A percentile compares a stretch with the other conserved stretches of the same genome.
Conservation (phyloP, 2,329 filamentous ascomycete genomes). For the Talaromyces albobiverticillius region DNA sequence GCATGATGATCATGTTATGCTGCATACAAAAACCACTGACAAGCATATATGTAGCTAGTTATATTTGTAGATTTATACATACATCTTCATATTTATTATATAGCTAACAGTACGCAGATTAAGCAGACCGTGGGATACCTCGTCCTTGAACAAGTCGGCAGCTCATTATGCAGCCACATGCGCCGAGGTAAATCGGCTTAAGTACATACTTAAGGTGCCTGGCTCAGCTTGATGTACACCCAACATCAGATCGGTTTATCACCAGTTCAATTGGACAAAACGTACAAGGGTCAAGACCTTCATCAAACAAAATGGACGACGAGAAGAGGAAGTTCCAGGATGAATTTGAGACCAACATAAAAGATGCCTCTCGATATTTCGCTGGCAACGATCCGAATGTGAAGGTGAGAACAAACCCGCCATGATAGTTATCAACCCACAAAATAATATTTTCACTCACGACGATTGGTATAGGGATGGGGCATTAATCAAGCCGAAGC, state of each 20-base stretch:
- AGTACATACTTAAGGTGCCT: neutral
- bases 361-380: neutral
- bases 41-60: too few relatives aligned
- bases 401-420: neutral
- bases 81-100: too few relatives aligned
- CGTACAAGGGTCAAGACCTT: too few relatives aligned
- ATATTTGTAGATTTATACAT: too few relatives aligned
- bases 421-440: neutral
- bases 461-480: neutral
- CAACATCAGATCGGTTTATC: neutral
- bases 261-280: neutral
- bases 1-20: too few relatives aligned
- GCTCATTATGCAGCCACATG: neutral
- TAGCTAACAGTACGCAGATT: too few relatives aligned
- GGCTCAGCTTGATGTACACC: neutral
- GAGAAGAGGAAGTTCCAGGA: neutral
- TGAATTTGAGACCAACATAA: neutral
- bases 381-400: neutral
- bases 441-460: neutral
- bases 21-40: too few relatives aligned
- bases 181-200: neutral
- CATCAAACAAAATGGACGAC: neutral
- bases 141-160: too few relatives aligned
- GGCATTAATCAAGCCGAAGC: conserved; percentile 17
- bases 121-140: too few relatives aligned